Evolutionary conservation across 2,329 filamentous ascomycete genomes (phyloP), one percentile per base, ranked within the genome.

Genomic region (Colletotrichum viniferum): DNA sequence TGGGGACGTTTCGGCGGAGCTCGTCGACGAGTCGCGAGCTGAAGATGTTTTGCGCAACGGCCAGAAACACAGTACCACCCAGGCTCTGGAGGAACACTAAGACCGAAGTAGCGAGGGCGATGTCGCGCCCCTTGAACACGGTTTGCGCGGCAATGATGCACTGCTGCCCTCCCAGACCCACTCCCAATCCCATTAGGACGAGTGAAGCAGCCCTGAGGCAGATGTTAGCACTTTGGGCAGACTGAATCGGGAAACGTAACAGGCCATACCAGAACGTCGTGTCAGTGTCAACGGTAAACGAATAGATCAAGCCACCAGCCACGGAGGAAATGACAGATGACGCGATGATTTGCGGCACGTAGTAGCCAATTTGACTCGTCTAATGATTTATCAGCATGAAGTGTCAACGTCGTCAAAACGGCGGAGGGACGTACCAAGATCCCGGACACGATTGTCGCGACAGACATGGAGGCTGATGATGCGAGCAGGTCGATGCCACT

Each of bases 381-480:
- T 64, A 16, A 61, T 18, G 48, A 36, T 8, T 32, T 36, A 12
- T 65, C 18, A 64, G 24, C 18, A 62, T 28, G 6, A 38, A n/a
- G 24, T 9, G 4, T 10, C 26, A 21, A 10, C 21, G n/a, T 34
- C 6, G 9, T 18, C 14, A 14, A 16, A 13, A 6, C 18, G 2
- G 2, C 14, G 43, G 18, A 5, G 21, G 7, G 2, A 34, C 56
- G 12, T 16, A 56, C 55, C 28, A 52, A 3, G 7, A 43, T 18
- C 14, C 63, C 38, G 6, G 56, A 43, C 9, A 24, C 7, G 5
- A 63, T 64, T n/a, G 32, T 52, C 7, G 73, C 62, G 1, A 61
- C 56, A 1, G 89, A 86, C 9, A 86, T 84, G 16, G 87, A 82
- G 10, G 90, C 85, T 8, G 90, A 83, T 38, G 89, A 83, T 1